Evolutionary conservation across 805 yeast species (phyloP), one percentile per base, ranked within the genome.

Genomic region (Wickerhamiella cacticola): DNA sequence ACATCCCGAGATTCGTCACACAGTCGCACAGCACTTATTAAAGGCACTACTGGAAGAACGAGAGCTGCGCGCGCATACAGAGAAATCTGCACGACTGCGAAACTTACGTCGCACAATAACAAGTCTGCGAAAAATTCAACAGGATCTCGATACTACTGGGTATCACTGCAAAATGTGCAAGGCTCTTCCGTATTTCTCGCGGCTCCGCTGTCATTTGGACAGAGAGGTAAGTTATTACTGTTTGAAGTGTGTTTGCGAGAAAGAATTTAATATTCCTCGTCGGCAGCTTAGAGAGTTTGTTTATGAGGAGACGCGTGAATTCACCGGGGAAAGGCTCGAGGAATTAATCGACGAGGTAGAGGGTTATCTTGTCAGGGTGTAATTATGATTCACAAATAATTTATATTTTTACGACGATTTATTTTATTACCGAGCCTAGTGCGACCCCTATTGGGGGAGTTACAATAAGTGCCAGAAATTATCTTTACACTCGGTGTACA

Each of bases 401-500:
- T 15, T n/a, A 15, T 4, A 31, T 31, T 15, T 31, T 15, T 31
- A 31, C 36, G 36, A 31, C 16, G 5, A 31, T 31, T 31, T 31
- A 31, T 31, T 31, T n/a, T n/a, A n/a, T n/a, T n/a, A n/a, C n/a
- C n/a, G n/a, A n/a, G n/a, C n/a, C n/a, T n/a, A n/a, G n/a, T n/a
- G n/a, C n/a, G n/a, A n/a, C n/a, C n/a, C n/a, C n/a, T n/a, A n/a
- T n/a, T n/a, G n/a, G n/a, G n/a, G n/a, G n/a, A n/a, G n/a, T 10
- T 19, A 36, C 10, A 36, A 13, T 5, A 36, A 16, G 16, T 29
- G 24, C 46, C 46, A 43, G 12, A 33, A 43, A 15, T 43, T 85
- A 2, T 48, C 79, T 73, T 42, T 76, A 75, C 64, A 72, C 86
- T 88, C 89, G 60, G 88, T 96, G 61, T 84, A 86, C 25, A 89